Evolutionary conservation across 2,329 filamentous ascomycete genomes (phyloP).

Genomic region (Gnomoniopsis smithogilvyi): DNA sequence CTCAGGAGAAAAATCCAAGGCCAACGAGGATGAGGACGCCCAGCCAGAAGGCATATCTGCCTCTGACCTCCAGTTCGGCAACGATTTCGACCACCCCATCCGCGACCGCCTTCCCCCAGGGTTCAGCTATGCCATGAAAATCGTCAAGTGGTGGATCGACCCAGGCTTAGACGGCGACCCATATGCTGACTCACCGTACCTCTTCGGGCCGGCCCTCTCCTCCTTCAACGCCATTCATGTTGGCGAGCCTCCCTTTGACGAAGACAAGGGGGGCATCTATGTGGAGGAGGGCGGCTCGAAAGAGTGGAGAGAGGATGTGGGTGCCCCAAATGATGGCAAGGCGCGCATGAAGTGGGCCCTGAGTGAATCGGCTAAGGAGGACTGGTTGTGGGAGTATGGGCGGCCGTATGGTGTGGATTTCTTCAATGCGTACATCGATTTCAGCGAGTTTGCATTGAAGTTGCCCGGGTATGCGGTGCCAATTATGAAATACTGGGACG

Average conservation of each 20-base stretch:
- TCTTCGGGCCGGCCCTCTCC: conserved; percentile 79
- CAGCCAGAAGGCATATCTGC: conserved; percentile 55
- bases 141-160: conserved; percentile 89
- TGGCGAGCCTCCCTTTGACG: conserved; percentile 49
- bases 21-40: conserved; percentile 16
- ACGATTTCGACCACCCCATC: conserved; percentile 92
- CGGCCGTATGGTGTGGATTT: conserved; percentile 62
- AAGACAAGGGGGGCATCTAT: conserved; percentile 48
- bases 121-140: conserved; percentile 77
- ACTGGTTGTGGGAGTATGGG: conserved; percentile 54
- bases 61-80: conserved; percentile 81
- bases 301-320: conserved; percentile 39
- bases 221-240: conserved; percentile 76
- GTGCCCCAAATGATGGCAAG: conserved; percentile 50
- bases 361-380: conserved; percentile 42
- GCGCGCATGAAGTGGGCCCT: conserved; percentile 60
- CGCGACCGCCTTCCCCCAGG: conserved; percentile 81
- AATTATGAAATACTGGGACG: conserved; percentile 78
- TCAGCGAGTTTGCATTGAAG: conserved; percentile 66
- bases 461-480: conserved; percentile 71
- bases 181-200: conserved; percentile 79
- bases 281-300: conserved; percentile 64
- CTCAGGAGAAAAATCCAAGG: conserved; percentile 10
- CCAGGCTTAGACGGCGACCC: conserved; percentile 87
- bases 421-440: conserved; percentile 90